A percentile compares a stretch with the other conserved stretches of the same genome.
phyloP scores from a whole-genome alignment of 805 yeast genomes.

The Groenewaldozyma salmanticensis region DNA sequence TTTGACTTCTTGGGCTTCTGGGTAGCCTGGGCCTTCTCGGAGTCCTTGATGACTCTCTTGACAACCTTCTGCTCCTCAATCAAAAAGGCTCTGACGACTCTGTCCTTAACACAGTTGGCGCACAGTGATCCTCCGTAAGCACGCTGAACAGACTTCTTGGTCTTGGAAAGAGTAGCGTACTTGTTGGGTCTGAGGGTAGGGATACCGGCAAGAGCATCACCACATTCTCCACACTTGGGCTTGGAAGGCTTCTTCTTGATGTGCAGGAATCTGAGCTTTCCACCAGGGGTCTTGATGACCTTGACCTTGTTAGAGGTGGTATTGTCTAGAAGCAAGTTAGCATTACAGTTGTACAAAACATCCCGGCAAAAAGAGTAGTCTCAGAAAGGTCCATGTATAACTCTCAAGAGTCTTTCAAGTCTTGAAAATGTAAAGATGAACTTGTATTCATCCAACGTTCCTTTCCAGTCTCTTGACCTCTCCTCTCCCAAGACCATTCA shows the following conservation, averaged over 20 bases:
- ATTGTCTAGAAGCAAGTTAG: conserved; percentile 55
- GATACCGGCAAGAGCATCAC: conserved; percentile 69
- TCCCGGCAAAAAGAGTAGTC: background rate
- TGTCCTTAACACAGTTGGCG: conserved; percentile 95
- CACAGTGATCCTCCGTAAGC: conserved; percentile 99
- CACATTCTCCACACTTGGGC: conserved; percentile 62
- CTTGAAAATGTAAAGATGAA: conserved; percentile 40
- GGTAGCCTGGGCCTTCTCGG: conserved; percentile 73
- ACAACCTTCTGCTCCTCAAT: conserved; percentile 99
- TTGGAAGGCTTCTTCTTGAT: conserved; percentile 83
- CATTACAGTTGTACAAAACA: background rate
- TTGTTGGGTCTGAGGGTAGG: conserved; percentile 96
- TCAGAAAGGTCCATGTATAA: background rate
- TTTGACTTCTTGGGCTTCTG: conserved; percentile 30
- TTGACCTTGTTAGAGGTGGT: conserved; percentile 99
- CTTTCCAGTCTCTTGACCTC: too few relatives aligned
- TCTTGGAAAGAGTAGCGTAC: conserved; percentile 90
- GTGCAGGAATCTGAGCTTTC: conserved; percentile 96
- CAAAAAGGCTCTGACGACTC: conserved; percentile 98
- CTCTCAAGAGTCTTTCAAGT: conserved; percentile 30
- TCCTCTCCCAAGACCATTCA: background rate
- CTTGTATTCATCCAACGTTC: too few relatives aligned
- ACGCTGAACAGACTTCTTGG: conserved; percentile 97
- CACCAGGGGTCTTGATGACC: conserved; percentile 99
- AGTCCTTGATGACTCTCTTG: conserved; percentile 97